Evolutionary conservation across 345 rosid genomes (phyloP), one percentile per base, ranked within the genome.

Genomic region (Euphorbia tirucalli): DNA sequence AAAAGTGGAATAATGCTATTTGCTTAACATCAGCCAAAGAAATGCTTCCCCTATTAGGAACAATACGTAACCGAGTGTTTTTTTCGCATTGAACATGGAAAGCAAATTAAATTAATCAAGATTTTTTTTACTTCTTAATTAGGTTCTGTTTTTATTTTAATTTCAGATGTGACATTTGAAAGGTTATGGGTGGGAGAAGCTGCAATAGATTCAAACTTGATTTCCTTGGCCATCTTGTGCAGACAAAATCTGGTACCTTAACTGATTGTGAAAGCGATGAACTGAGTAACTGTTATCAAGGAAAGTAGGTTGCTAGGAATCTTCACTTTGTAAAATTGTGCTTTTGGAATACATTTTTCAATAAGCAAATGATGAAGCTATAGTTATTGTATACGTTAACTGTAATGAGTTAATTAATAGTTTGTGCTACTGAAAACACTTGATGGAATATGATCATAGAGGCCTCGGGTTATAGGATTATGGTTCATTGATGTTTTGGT

Each of bases 121-220:
- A 25, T 2, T 56, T 52, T 43, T 43, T 41, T 46, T 32, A 56
- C 65, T 19, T 61, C 61, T 21, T 18, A 18, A 30, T 69, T 49
- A 39, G 65, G 52, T 69, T 69, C 9, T 50, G 21, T 76, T 77
- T 54, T 57, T 28, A 80, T 30, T 67, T 75, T 71, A 48, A 54
- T 77, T 77, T 74, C 85, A 92, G 99, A 90, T 71, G 83, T 82
- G 65, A 74, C 68, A 73, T 74, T 80, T 68, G 61, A 76, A 31
- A 87, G 79, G 88, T 75, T 95, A 76, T 92, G 97, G 93, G 75
- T 89, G 72, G 92, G 96, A 65, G 86, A 87, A 75, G 75, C 74
- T 73, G 81, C 71, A 55, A 52, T 71, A 43, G 75, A 79, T 71
- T 81, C 88, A 66, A 76, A 73, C 72, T 70, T 71, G 54, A 77